phyloP scores from a whole-genome alignment of 1,284 basidiomycete species.

The Cyathus olla region DNA sequence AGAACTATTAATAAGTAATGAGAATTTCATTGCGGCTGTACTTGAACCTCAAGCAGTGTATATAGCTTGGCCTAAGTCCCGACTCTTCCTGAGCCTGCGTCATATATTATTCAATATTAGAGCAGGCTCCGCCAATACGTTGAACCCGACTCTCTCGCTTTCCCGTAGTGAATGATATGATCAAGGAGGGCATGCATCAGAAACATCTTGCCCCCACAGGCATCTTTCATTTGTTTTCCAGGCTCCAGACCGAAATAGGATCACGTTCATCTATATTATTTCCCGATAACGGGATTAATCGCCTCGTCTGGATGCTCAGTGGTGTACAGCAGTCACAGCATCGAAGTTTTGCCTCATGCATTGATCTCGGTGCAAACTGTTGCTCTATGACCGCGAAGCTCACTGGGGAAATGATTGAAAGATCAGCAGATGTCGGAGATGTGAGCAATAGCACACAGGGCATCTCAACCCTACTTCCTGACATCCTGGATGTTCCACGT shows the following conservation, averaged over 20 bases:
- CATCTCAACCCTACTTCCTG: conserved; percentile 1
- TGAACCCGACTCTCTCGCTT: no score
- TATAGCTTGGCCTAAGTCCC: no score
- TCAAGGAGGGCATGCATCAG: not conserved
- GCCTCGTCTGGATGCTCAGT: not conserved
- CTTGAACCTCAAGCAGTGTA: no score
- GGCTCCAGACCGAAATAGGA: not conserved
- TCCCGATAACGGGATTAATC: not conserved
- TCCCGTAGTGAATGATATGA: not conserved
- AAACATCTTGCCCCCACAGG: not conserved
- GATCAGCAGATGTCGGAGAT: conserved; percentile 1
- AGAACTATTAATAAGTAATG: no score
- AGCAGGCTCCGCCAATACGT: no score
- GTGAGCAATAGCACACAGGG: not conserved
- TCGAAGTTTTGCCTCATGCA: not conserved
- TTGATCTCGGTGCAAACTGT: not conserved
- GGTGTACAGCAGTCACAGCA: not conserved
- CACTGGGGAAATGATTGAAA: not conserved
- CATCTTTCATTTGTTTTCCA: not conserved
- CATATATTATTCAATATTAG: no score
- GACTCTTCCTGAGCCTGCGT: no score
- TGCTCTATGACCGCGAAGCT: not conserved
- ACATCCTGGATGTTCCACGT: not conserved
- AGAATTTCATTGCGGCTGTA: not conserved
- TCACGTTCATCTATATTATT: not conserved